phyloP scores from a whole-genome alignment of 2,329 filamentous ascomycete genomes.

The Penicillium expansum region DNA sequence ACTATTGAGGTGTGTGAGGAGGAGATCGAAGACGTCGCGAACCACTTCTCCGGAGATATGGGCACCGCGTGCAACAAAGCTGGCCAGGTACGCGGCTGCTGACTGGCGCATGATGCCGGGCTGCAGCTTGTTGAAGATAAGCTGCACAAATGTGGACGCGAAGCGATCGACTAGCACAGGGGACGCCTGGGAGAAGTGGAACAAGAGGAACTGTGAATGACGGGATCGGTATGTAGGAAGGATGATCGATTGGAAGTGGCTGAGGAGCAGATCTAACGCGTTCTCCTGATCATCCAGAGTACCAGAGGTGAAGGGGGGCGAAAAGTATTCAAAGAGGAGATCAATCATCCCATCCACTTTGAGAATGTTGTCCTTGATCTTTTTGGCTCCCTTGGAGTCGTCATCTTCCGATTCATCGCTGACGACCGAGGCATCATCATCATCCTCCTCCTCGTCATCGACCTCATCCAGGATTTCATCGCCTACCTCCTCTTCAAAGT shows the following conservation, averaged over 20 bases:
- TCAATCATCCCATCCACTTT: conserved; percentile 92
- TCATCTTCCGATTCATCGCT: conserved; percentile 59
- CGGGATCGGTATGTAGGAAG: conserved; percentile 87
- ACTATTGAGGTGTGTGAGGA: conserved; percentile 73
- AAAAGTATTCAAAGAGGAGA: conserved; percentile 80
- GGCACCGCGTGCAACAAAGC: conserved; percentile 87
- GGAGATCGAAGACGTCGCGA: conserved; percentile 75
- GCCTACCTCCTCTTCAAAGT: conserved; percentile 83
- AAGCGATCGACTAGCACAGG: conserved; percentile 78
- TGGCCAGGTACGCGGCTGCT: conserved; percentile 87
- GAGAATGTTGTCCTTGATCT: conserved; percentile 76
- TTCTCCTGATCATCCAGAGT: conserved; percentile 67
- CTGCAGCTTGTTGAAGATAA: conserved; percentile 67
- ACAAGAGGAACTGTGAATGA: conserved; percentile 92
- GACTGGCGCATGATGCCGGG: conserved; percentile 75
- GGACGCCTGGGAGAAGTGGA: conserved; percentile 87
- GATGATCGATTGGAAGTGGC: conserved; percentile 83
- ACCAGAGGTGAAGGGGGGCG: conserved; percentile 67
- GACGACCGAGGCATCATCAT: conserved; percentile 66
- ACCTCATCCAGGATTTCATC: conserved; percentile 61
- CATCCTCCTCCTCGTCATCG: conserved; percentile 47
- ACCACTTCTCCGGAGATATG: conserved; percentile 74
- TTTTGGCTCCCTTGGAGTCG: conserved; percentile 54
- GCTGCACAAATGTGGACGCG: conserved; percentile 70
- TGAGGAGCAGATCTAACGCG: conserved; percentile 73